Conservation (phyloP, 2,329 filamentous ascomycete species). For the Falciphora oryzae region DNA sequence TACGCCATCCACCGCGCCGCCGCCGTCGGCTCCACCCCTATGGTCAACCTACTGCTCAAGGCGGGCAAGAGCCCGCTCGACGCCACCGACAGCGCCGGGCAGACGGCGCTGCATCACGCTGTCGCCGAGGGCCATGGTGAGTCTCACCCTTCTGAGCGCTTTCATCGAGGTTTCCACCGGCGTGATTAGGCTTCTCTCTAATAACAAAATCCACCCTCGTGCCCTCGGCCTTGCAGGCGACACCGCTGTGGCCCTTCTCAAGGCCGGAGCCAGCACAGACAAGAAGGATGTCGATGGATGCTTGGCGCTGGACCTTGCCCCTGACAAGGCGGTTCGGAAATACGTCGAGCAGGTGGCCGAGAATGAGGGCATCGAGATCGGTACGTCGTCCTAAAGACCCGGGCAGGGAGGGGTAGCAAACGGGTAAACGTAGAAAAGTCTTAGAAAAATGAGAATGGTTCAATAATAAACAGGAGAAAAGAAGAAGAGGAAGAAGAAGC, state of each 20-base stretch:
- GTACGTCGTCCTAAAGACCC: constrained; percentile 8
- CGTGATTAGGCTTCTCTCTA: neutral
- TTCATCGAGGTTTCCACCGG: too few species aligned
- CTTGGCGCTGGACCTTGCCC: constrained; percentile 74
- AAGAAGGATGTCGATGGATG: constrained; percentile 68
- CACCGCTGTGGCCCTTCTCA: constrained; percentile 74
- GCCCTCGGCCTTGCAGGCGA: constrained; percentile 47
- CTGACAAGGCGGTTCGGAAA: constrained; percentile 73
- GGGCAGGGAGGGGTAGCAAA: neutral
- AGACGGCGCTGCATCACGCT: constrained; percentile 86
- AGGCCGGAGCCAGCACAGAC: constrained; percentile 75
- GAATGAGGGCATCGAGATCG: constrained; percentile 70
- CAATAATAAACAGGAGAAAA: constrained; percentile 6
- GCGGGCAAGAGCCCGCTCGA: constrained; percentile 76
- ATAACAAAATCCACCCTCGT: neutral
- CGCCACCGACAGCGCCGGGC: constrained; percentile 73
- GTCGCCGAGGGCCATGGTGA: constrained; percentile 67
- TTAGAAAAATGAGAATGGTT: neutral
- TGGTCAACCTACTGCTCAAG: constrained; percentile 68
- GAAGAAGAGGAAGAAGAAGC: neutral
- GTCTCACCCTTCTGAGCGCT: constrained; percentile 16
- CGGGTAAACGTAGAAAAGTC: neutral
- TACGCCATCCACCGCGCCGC: constrained; percentile 88
- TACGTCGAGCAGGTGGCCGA: constrained; percentile 77
- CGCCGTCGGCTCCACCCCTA: constrained; percentile 81